Percentiles rank a stretch among this genome's conserved stretches.
Conservation (phyloP, 108 stramenopile genomes). For the Skeletonema tropicum region DNA sequence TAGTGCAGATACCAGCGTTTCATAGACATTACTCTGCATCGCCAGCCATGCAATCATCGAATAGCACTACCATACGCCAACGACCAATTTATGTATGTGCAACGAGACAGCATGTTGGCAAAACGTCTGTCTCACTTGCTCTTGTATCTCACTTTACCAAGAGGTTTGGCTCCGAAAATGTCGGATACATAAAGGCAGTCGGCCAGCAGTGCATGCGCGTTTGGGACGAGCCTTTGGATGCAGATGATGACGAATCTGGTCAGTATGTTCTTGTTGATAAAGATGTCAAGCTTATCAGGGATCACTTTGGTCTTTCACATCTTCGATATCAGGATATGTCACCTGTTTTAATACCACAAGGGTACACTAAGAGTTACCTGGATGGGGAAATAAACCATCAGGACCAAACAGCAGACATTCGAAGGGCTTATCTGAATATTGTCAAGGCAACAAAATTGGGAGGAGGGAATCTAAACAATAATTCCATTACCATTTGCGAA, state of each 20-base stretch:
- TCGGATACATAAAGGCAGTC: constrained; percentile 94
- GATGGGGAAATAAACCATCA: constrained; percentile 77
- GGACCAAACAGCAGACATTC: constrained; percentile 56
- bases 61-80: constrained; percentile 11
- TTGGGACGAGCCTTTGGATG: constrained; percentile 27
- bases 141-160: constrained; percentile 85
- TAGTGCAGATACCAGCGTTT: not conserved
- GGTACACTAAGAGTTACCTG: constrained; percentile 85
- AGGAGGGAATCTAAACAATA: constrained; percentile 38
- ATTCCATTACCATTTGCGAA: constrained; percentile 80
- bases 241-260: constrained; percentile 23
- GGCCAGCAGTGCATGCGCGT: constrained; percentile 62
- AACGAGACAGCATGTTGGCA: constrained; percentile 93
- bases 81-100: constrained; percentile 87
- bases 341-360: constrained; percentile 87
- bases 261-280: constrained; percentile 65
- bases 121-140: constrained; percentile 86
- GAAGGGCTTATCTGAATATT: constrained; percentile 39
- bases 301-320: constrained; percentile 76
- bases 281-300: constrained; percentile 81
- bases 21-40: constrained; percentile 1
- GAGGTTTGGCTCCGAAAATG: constrained; percentile 64
- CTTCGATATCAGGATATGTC: constrained; percentile 77
- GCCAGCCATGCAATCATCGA: not conserved
- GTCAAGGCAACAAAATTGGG: constrained; percentile 20